Evolutionary conservation across 495 filamentous ascomycete species (phyloP).

Genomic region (Choiromyces venosus): DNA sequence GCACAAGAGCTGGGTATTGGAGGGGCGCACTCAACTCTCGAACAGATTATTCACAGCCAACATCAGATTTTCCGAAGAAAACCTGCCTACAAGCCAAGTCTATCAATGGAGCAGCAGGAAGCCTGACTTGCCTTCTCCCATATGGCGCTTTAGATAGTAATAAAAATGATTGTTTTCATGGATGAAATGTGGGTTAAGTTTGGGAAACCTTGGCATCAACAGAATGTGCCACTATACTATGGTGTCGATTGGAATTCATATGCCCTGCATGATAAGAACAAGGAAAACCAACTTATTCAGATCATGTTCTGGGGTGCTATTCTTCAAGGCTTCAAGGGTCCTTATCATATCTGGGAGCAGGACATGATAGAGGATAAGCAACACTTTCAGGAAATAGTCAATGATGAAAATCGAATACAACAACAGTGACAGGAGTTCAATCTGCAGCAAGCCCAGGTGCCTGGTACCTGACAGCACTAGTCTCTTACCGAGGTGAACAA

Average conservation of each 20-base stretch:
- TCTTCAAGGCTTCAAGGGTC: background rate
- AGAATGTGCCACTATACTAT: background rate
- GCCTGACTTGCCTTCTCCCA: no score
- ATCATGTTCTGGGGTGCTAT: constrained; percentile 7
- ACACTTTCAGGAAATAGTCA: background rate
- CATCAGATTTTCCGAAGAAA: no score
- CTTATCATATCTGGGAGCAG: background rate
- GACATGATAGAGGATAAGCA: background rate
- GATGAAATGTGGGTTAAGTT: constrained; percentile 3
- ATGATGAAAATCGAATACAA: no score
- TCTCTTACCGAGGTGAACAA: background rate
- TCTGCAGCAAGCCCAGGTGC: no score
- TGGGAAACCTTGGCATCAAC: background rate
- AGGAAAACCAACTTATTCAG: background rate
- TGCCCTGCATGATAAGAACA: background rate
- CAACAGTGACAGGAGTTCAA: no score
- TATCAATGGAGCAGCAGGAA: no score
- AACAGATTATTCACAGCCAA: no score
- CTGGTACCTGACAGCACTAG: no score
- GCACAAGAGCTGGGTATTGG: no score
- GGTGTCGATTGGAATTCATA: background rate
- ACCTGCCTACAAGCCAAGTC: no score
- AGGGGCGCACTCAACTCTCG: no score
- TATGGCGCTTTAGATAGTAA: no score
- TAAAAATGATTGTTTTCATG: constrained; percentile 6